Evolutionary conservation across 164 flowering plant species (phyloP), one percentile per base, ranked within the genome.

Genomic region (Chloranthus sessilifolius): DNA sequence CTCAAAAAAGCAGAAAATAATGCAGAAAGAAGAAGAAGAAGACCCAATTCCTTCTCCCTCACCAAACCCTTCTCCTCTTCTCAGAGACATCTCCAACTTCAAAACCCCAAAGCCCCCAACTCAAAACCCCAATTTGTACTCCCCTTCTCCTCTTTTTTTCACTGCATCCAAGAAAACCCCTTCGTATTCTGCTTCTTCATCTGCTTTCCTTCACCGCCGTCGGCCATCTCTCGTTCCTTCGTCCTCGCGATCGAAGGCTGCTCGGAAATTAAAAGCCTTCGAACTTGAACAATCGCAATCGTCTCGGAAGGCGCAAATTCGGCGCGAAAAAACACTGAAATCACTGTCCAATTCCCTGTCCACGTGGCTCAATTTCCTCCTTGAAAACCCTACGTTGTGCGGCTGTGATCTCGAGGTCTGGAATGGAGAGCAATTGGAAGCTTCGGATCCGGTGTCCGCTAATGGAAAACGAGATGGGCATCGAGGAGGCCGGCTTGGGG

Each of bases 281-380:
- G 91, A 88, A 69, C 58, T 79, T 27, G 95, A 92, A 56, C 95
- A 83, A 49, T 79, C 81, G 0, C 73, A 75, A 60, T 88, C 96
- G 7, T 72, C 89, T 7, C 72, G 95, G 3, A 83, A 78, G 53
- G 81, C 65, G 8, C 78, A 75, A 23, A 47, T 66, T 11, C 58
- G 60, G 17, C 84, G 85, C 24, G 77, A 88, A 34, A 75, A 73
- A 21, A 71, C 88, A 0, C 63, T 88, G 16, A 80, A 62, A 40
- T 71, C 82, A 0, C 59, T 86, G 4, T 55, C 88, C 14, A 81
- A 74, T 5, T 82, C 95, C 1, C 76, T 92, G 48, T 56, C 94
- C 3, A 79, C 64, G 22, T 92, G 99, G 99, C 78, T 92, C 40
- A 86, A 92, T 70, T 84, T 86, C 67, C 62, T 92, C 45, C 71